A percentile compares a stretch with the other conserved stretches of the same genome.
phyloP scores from a whole-genome alignment of 2,329 filamentous ascomycete species.

The Purpureocillium takamizusanense region DNA sequence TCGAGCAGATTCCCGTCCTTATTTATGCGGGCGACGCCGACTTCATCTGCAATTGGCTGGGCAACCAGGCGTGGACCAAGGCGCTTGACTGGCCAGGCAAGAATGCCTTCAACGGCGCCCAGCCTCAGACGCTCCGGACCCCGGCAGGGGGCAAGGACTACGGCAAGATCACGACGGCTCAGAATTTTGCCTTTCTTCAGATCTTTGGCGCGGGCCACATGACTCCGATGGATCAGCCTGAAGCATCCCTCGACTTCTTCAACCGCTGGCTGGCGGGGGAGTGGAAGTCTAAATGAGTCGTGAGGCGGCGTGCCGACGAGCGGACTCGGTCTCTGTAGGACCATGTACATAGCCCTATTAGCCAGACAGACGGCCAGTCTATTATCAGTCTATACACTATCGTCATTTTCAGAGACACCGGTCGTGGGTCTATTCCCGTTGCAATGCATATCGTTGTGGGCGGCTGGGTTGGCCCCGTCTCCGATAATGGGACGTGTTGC shows the following conservation, averaged over 20 bases:
- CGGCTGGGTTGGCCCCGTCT: too few species aligned
- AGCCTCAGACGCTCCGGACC: conserved; percentile 61
- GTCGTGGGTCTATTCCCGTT: too few species aligned
- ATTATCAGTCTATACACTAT: too few species aligned
- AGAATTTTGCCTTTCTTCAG: conserved; percentile 89
- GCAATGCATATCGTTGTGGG: too few species aligned
- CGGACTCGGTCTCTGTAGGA: too few species aligned
- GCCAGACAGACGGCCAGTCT: too few species aligned
- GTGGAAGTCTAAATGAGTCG: conserved; percentile 40
- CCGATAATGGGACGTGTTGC: too few species aligned
- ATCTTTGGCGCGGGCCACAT: conserved; percentile 88
- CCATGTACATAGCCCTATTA: too few species aligned
- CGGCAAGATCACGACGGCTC: conserved; percentile 74
- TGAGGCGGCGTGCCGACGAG: neutral
- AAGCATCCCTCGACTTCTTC: conserved; percentile 78
- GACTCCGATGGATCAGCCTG: conserved; percentile 92
- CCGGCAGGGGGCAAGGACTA: conserved; percentile 35
- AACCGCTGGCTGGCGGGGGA: conserved; percentile 89
- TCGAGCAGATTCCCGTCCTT: conserved; percentile 85
- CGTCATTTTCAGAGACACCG: too few species aligned
- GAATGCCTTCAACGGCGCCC: conserved; percentile 64
- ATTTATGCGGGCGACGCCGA: conserved; percentile 87
- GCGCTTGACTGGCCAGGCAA: conserved; percentile 87
- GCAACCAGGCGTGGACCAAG: conserved; percentile 91
- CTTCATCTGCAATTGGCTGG: conserved; percentile 95